Conservation (phyloP, 805 yeast species). For the Wickerhamiella alocasiicola region DNA sequence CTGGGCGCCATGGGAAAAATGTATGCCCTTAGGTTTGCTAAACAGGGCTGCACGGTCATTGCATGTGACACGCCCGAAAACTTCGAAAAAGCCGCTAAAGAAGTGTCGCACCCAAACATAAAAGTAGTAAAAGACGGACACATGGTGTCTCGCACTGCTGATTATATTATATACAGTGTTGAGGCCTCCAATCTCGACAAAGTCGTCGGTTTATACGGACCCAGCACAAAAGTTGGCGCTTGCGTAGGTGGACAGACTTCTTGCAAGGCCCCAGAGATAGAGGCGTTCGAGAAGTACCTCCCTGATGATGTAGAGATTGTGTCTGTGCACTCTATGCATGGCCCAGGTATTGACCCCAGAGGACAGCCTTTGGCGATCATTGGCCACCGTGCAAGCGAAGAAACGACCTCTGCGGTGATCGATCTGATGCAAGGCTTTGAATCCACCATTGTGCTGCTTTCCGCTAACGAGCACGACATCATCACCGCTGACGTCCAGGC, state of each 20-base stretch:
- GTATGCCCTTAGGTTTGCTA: conserved; percentile 65
- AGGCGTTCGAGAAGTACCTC: conserved; percentile 62
- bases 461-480: conserved; percentile 82
- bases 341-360: conserved; percentile 76
- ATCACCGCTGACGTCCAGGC: conserved; percentile 99
- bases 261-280: conserved; percentile 82
- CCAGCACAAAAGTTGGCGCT: conserved; percentile 71
- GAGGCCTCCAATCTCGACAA: conserved; percentile 76
- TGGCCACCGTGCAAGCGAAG: conserved; percentile 51
- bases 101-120: conserved; percentile 30
- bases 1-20: conserved; percentile 93
- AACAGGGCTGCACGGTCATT: conserved; percentile 62
- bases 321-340: conserved; percentile 85
- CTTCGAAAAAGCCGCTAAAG: conserved; percentile 35
- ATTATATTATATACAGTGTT: conserved; percentile 78
- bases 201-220: conserved; percentile 68
- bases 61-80: conserved; percentile 73
- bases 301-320: conserved; percentile 77
- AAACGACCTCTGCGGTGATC: conserved; percentile 49
- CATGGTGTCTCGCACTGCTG: conserved; percentile 65
- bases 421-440: conserved; percentile 55
- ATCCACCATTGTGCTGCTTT: conserved; percentile 62
- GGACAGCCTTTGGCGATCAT: conserved; percentile 91
- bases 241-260: conserved; percentile 98
- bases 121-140: conserved; percentile 67